Base-by-base conservation (phyloP, 1,284 basidiomycete genomes). In the Ustilago nuda region DNA sequence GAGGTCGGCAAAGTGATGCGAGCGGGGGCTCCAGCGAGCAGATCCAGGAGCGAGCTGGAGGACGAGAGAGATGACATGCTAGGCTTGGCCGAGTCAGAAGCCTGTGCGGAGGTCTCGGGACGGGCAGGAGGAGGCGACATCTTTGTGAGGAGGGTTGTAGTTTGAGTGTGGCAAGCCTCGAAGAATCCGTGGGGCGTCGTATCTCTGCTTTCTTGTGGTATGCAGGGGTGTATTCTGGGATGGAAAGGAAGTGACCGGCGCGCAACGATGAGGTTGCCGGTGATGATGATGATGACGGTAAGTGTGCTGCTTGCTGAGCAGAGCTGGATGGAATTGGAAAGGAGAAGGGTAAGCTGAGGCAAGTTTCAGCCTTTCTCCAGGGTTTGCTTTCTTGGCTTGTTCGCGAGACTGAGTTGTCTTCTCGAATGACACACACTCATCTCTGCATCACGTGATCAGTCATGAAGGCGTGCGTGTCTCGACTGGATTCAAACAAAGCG, bases 1-100 rank as follows among this genome's bases (percentile, higher is more conserved):
- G 72, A 52, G 13, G 72, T n/a, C 9, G 72, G 67, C 4, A 67
- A 66, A 17, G 61, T 71, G 59, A 71, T 46, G 23, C 72, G 58
- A 35, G 41, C 63, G 8, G 72, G 56, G 8, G 72, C 72, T n/a
- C 67, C 72, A 17, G 63, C 72, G n/a, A 71, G 56, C n/a, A 75
- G 67, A 46, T 75, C 72, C 23, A 75, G 56, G 7, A 75, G 60
- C 8, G 63, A 65, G 54, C 71, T 75, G 56, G 72, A 71, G 5
- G 67, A 23, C 15, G 72, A 30, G 6, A 58, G 36, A 13, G 61
- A 46, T 8, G 35, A 15, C 12, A 39, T 32, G 30, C n/a, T 46
- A 50, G 19, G 19, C 39, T 55, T 61, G 39, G 46, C 36, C 15
- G 15, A 27, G 15, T 50, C 15, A 12, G 48, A 32, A 50, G 48